These are phyloP conservation scores for Saitozyma podzolica DNA, from an alignment of 768 basidiomycete genomes.

Conservation along the genomic window DNA sequence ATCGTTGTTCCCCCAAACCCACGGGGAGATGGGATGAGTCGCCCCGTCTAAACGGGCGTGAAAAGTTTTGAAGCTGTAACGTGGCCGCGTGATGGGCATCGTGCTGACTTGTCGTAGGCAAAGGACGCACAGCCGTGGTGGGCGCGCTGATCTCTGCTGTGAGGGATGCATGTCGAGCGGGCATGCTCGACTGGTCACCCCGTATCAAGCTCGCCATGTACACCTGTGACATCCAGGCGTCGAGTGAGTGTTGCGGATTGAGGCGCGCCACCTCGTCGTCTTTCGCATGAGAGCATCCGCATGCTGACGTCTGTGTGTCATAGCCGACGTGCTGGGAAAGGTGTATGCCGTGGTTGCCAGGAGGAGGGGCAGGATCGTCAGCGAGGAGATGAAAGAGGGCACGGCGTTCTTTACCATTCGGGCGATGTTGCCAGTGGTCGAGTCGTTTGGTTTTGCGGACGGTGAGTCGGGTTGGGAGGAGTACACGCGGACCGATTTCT, in stretches of 20 bases:
- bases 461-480: slow-evolving; percentile 58
- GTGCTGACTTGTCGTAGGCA: slow-evolving; percentile 57
- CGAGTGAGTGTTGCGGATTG: slow-evolving; percentile 63
- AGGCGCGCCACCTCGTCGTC: neutral
- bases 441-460: slow-evolving; percentile 96
- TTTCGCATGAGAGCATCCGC: neutral
- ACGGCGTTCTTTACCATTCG: slow-evolving; percentile 90
- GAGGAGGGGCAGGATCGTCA: slow-evolving; percentile 85
- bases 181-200: slow-evolving; percentile 94
- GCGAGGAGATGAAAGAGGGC: slow-evolving; percentile 98
- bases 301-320: neutral
- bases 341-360: slow-evolving; percentile 93
- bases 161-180: slow-evolving; percentile 84
- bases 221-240: slow-evolving; percentile 95
- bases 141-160: slow-evolving; percentile 88
- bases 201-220: slow-evolving; percentile 98
- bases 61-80: neutral
- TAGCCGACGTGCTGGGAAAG: slow-evolving; percentile 95
- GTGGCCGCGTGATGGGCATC: neutral
- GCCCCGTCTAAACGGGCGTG: neutral
- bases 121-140: slow-evolving; percentile 77
- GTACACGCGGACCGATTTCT: neutral
- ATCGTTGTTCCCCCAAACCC: too few relatives aligned
- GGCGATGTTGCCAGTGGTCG: slow-evolving; percentile 88
- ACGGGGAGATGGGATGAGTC: neutral